Conservation (phyloP, 768 basidiomycete species). For the Boletus sp. region DNA sequence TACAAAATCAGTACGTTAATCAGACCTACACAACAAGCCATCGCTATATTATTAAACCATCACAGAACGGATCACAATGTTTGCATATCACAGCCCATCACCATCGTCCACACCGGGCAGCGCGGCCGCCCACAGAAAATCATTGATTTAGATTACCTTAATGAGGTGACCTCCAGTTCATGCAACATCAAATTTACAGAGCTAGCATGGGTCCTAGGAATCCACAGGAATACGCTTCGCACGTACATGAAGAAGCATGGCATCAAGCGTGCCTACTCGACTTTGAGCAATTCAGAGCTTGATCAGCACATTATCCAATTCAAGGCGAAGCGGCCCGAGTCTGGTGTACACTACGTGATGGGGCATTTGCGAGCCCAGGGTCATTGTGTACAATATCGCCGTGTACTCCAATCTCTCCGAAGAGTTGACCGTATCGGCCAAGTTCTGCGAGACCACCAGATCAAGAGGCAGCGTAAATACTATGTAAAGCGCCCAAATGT, state of each 20-base stretch:
- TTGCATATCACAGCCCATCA: not conserved
- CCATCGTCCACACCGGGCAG: not conserved
- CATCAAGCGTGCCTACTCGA: constrained; percentile 1
- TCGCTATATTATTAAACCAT: not conserved
- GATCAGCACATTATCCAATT: too few species aligned
- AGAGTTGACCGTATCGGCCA: not conserved
- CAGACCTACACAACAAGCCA: not conserved
- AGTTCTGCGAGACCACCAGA: not conserved
- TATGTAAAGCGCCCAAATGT: not conserved
- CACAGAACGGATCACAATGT: not conserved
- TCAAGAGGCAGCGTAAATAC: constrained; percentile 4
- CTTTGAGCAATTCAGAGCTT: not conserved
- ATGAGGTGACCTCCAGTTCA: constrained; percentile 1
- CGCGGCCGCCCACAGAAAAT: not conserved
- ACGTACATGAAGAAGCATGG: constrained; percentile 7
- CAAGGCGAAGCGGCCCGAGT: too few species aligned
- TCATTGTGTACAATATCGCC: too few species aligned
- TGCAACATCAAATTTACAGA: constrained; percentile 9
- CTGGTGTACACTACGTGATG: too few species aligned
- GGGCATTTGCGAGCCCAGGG: too few species aligned
- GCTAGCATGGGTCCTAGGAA: constrained; percentile 3
- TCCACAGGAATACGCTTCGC: constrained; percentile 9
- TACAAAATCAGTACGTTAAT: not conserved
- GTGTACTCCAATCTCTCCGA: not conserved
- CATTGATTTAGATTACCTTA: not conserved